Evolutionary conservation across 1,139 yeast genomes (phyloP).

Genomic region (Kodamaea arcana): DNA sequence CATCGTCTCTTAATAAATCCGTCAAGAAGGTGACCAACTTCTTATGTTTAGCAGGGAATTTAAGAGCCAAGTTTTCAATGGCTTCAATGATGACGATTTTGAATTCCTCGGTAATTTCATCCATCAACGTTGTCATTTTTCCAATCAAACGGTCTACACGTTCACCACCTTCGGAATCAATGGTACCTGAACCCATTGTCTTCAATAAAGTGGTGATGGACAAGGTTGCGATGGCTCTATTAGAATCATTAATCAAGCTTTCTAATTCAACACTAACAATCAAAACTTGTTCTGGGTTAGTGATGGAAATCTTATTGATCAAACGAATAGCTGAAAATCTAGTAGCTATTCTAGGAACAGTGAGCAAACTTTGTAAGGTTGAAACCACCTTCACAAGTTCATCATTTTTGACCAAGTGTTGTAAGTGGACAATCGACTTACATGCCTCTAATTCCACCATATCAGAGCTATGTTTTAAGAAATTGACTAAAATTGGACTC

Average conservation of each 20-base stretch:
- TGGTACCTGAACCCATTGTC: constrained; percentile 77
- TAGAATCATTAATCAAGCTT: constrained; percentile 77
- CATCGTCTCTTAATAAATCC: constrained; percentile 86
- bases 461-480: constrained; percentile 80
- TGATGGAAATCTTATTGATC: constrained; percentile 78
- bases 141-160: constrained; percentile 85
- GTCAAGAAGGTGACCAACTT: constrained; percentile 79
- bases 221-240: constrained; percentile 94
- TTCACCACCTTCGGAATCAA: constrained; percentile 42
- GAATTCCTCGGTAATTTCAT: constrained; percentile 93
- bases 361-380: constrained; percentile 69
- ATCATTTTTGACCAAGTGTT: constrained; percentile 54
- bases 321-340: constrained; percentile 92
- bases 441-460: constrained; percentile 95
- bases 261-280: constrained; percentile 77
- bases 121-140: constrained; percentile 85
- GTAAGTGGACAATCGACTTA: constrained; percentile 67
- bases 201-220: constrained; percentile 94
- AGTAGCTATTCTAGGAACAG: constrained; percentile 88
- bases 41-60: constrained; percentile 88
- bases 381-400: constrained; percentile 63
- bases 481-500: constrained; percentile 62
- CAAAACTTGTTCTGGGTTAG: constrained; percentile 73
- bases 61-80: constrained; percentile 82
- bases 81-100: constrained; percentile 94